A percentile compares a stretch with the other conserved stretches of the same genome.
Conservation (phyloP, 2,329 filamentous ascomycete species). For the Sphaerostilbella broomeana region DNA sequence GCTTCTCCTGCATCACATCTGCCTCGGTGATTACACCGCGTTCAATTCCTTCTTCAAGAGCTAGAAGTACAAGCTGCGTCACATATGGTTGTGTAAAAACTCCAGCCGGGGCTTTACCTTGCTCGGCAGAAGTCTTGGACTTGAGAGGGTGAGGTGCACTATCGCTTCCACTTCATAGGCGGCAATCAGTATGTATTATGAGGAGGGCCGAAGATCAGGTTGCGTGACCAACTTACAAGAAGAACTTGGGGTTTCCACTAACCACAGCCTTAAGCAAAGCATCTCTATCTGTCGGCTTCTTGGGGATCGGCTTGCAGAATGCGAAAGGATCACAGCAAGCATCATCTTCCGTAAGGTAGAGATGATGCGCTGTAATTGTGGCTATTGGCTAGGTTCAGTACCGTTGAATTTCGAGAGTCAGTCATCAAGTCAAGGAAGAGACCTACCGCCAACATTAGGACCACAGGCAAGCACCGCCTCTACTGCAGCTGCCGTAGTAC, state of each 20-base stretch:
- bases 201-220: too few relatives aligned
- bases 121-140: conserved; percentile 46
- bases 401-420: background rate
- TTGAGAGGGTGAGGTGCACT: conserved; percentile 56
- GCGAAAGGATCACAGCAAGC: conserved; percentile 47
- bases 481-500: conserved; percentile 75
- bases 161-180: conserved; percentile 43
- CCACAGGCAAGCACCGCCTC: conserved; percentile 72
- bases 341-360: conserved; percentile 73
- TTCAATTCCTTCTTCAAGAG: conserved; percentile 54
- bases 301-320: conserved; percentile 75
- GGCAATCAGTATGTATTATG: too few relatives aligned
- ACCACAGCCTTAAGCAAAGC: conserved; percentile 62
- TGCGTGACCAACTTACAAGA: conserved; percentile 59
- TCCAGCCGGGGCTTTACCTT: conserved; percentile 57
- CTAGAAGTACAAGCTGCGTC: conserved; percentile 55
- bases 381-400: conserved; percentile 29
- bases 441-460: conserved; percentile 58
- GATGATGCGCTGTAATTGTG: conserved; percentile 82
- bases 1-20: conserved; percentile 48
- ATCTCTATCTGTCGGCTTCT: conserved; percentile 64
- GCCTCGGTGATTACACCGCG: conserved; percentile 44
- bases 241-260: conserved; percentile 58
- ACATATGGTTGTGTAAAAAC: conserved; percentile 75
- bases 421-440: too few relatives aligned